Evolutionary conservation across 129 eudicot genomes (phyloP).

Genomic region (Flaveria bidentis): DNA sequence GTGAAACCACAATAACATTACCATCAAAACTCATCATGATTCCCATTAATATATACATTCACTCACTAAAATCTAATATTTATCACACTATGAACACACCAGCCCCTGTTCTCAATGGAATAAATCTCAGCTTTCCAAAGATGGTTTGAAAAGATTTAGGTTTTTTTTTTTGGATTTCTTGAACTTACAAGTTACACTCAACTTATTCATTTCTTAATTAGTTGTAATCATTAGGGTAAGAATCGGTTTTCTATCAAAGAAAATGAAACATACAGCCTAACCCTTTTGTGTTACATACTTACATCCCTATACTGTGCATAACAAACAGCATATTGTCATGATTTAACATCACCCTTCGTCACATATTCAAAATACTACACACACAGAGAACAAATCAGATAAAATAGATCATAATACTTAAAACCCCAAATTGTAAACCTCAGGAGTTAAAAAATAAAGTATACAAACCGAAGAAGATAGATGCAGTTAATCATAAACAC

Average conservation of each 20-base stretch:
- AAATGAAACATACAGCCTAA: neutral
- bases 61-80: neutral
- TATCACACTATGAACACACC: no score
- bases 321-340: conserved; percentile 2
- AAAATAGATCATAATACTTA: neutral
- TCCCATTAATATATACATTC: neutral
- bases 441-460: neutral
- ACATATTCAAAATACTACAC: neutral
- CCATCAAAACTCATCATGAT: neutral
- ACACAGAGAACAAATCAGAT: conserved; percentile 1
- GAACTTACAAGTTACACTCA: neutral
- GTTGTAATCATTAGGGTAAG: neutral
- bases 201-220: neutral
- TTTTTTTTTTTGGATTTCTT: neutral
- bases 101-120: neutral
- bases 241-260: neutral
- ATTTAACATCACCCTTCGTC: conserved; percentile 1
- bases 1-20: neutral
- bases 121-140: neutral
- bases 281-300: neutral
- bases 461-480: neutral
- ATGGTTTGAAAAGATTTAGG: neutral
- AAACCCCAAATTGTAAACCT: neutral
- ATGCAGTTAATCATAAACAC: neutral
- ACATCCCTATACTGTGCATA: conserved; percentile 12